Percentiles rank a stretch among this genome's conserved stretches.
Evolutionary conservation across 176 grass and related monocot species (phyloP).

Genomic region (Puya raimondii): DNA sequence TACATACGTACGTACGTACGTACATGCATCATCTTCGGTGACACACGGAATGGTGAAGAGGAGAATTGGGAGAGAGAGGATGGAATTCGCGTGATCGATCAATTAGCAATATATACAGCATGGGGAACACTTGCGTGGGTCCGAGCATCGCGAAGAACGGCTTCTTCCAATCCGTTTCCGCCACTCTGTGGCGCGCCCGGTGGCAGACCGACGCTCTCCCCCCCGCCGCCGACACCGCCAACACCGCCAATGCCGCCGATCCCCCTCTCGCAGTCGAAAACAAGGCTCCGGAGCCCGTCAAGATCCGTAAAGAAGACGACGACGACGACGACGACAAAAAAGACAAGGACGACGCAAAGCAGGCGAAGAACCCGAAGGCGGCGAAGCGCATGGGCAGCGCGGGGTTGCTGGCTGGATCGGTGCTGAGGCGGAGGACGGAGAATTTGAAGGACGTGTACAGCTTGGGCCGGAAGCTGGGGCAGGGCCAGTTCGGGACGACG

Average conservation of each 20-base stretch:
- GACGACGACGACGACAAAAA: background rate
- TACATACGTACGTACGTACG: no score
- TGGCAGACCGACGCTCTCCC: conserved; percentile 2
- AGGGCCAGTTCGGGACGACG: conserved; percentile 31
- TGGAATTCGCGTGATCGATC: no score
- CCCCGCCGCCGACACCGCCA: background rate
- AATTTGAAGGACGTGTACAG: conserved; percentile 33
- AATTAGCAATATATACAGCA: background rate
- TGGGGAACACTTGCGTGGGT: conserved; percentile 28
- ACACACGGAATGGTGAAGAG: no score
- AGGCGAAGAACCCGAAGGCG: background rate
- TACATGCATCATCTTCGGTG: no score
- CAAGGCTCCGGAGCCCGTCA: background rate
- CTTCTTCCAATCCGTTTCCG: conserved; percentile 17
- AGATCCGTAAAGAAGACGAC: conserved; percentile 8
- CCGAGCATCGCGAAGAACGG: conserved; percentile 8
- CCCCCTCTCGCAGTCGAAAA: background rate
- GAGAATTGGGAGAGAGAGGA: no score
- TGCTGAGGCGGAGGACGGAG: conserved; percentile 25
- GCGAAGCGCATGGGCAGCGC: conserved; percentile 19
- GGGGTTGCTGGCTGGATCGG: conserved; percentile 14
- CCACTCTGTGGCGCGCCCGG: conserved; percentile 1
- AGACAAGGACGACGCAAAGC: background rate
- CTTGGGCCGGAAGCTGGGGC: conserved; percentile 25
- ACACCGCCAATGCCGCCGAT: background rate